A percentile compares a stretch with the other conserved stretches of the same genome.
phyloP scores from a whole-genome alignment of 2,329 filamentous ascomycete species.

The Alternaria sp. region DNA sequence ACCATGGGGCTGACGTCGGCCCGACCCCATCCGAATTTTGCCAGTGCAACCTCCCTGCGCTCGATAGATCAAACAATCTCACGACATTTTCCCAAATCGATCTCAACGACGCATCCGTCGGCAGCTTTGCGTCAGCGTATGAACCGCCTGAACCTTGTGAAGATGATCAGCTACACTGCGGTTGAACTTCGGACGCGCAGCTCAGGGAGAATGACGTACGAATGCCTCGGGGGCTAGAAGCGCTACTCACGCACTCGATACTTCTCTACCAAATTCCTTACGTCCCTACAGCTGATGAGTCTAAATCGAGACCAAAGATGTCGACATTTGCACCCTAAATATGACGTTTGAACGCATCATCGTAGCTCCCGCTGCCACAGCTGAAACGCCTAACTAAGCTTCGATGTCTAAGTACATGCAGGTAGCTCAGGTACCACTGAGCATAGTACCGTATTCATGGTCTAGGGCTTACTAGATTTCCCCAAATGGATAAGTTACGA shows the following conservation, averaged over 20 bases:
- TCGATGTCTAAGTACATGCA: background rate
- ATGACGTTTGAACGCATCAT: conserved; percentile 12
- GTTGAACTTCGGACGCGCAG: background rate
- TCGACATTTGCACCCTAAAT: background rate
- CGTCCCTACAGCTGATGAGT: background rate
- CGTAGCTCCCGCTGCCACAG: background rate
- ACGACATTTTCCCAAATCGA: no score
- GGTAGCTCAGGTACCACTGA: conserved; percentile 7
- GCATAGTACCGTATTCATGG: background rate
- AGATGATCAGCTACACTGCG: background rate
- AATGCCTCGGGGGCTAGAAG: background rate
- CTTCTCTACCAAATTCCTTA: conserved; percentile 3
- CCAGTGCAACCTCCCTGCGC: background rate
- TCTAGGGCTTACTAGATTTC: conserved; percentile 1
- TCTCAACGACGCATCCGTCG: background rate
- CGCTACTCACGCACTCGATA: conserved; percentile 5
- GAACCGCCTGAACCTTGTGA: background rate
- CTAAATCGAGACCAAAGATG: background rate
- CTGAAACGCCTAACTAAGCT: background rate
- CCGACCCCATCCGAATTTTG: background rate
- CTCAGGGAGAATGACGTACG: background rate
- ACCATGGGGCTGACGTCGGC: background rate
- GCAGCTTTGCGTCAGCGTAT: background rate
- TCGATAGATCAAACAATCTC: background rate
- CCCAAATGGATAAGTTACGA: conserved; percentile 3